Base-by-base conservation (phyloP, 768 basidiomycete genomes). In the Gelatoporia subvermispora region DNA sequence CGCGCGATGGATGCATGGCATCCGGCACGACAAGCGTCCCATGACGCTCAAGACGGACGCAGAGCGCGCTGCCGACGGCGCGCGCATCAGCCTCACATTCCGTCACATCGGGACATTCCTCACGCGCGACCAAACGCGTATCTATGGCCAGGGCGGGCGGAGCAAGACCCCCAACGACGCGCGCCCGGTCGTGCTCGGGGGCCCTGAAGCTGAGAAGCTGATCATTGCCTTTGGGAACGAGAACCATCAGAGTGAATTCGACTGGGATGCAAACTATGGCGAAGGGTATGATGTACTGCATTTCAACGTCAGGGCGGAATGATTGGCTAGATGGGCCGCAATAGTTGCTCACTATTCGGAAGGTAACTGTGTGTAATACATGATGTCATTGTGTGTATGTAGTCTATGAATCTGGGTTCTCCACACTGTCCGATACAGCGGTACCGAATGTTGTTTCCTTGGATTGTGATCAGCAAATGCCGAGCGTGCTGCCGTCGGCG, bases 21-120 rank as follows among this genome's bases (percentile, higher is more conserved):
- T 92, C 54, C 78, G 81, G 50, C 79, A 79, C 46, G 88, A 91
- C 67, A 89, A 86, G 53, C 82, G 89, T 1, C 76, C 78, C 3
- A 50, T 72, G 3, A 50, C 60, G 5, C 60, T 65, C 3, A 91
- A 90, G 63, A 70, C 74, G 2, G 59, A 63, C 2, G 75, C 68
- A 21, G 88, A 91, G 66, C 74, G 64, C 24, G 66, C 68, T 38
- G 69, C 75, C 55, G 60, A 69, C n/a, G 84, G 83, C 21, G 82
- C 74, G 43, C 75, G 88, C 41, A 88, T 91, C 61, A 88, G 87
- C 59, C 65, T 90, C 56, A 92, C 88, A 8, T 90, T 91, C 66
- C 73, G 88, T 35, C 72, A 76, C 48, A 90, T 91, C 38, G 85
- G 84, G 31, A 91, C 88, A 17, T 91, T 87, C 65, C 64, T 90